Evolutionary conservation across 768 basidiomycete genomes (phyloP), one percentile per base, ranked within the genome.

Genomic region (Suillus occidentalis): DNA sequence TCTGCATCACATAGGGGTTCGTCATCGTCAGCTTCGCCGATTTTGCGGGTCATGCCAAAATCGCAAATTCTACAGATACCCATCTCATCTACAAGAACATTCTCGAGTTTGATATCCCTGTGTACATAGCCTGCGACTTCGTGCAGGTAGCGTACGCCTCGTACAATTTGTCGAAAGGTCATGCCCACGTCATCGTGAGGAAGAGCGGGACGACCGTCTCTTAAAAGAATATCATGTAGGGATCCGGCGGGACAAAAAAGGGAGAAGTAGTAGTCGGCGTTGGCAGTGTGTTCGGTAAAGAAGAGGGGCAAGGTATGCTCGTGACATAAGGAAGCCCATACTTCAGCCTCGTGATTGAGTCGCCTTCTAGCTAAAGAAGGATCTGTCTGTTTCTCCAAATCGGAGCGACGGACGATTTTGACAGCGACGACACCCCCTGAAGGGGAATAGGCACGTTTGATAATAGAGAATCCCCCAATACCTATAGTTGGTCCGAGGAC

Each of bases 61-160:
- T 96, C 94, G 52, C 82, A 81, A 39, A 97, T 89, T 72, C 88
- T 87, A 80, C 94, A 95, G n/a, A 89, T 84, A 63, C 92, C 91
- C 81, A 86, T 87, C 73, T 93, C 91, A 75, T 96, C 94, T 61
- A 96, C 89, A 50, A 99, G 86, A 58, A 99, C 88, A 79, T 99
- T 99, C 79, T 99, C 97, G 65, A 97, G 86, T 80, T 99, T 99
- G 76, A 99, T 81, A 78, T 99, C 97, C 70, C 95, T 86, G 79
- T 99, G 97, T 62, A 96, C 90, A 69, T 90, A 86, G 9, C 83
- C 78, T 34, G 87, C 89, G 49, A 85, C 84, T 65, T 89, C 86
- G 75, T 97, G 94, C 72, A 97, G 77, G 78, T 95, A 95, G 61
- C 87, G 84, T 72, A 95, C 77, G 22, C 92, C 94, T 62, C 89